phyloP scores from a whole-genome alignment of 768 basidiomycete species.

The Russula sp. region DNA sequence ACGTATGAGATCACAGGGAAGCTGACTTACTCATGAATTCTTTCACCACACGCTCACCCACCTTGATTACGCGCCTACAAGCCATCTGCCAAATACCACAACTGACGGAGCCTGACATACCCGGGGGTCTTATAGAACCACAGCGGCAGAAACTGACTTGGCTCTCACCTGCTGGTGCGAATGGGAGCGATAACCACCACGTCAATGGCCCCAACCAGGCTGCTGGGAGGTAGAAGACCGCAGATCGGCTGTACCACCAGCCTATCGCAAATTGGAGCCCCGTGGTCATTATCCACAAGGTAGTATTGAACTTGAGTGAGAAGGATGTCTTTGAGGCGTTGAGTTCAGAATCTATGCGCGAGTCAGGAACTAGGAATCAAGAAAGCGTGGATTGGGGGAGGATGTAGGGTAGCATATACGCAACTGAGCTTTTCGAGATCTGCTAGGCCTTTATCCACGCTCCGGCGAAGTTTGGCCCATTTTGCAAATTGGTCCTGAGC shows the following conservation, averaged over 20 bases:
- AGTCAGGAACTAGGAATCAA: not conserved
- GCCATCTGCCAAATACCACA: constrained; percentile 96
- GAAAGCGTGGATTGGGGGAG: not conserved
- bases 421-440: constrained; percentile 91
- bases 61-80: constrained; percentile 75
- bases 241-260: constrained; percentile 86
- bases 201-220: constrained; percentile 86
- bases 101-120: constrained; percentile 72
- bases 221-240: constrained; percentile 89
- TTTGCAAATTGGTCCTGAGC: constrained; percentile 98
- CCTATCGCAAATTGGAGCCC: constrained; percentile 79
- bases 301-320: constrained; percentile 66
- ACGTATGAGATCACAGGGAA: not conserved
- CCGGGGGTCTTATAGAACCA: not conserved
- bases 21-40: constrained; percentile 15
- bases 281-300: constrained; percentile 81
- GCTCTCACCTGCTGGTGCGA: constrained; percentile 74
- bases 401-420: constrained; percentile 29
- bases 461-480: constrained; percentile 91
- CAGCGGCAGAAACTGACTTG: not conserved
- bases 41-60: constrained; percentile 48
- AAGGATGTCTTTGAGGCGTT: constrained; percentile 72
- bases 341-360: constrained; percentile 59
- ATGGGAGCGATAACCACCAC: constrained; percentile 88
- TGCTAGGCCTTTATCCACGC: constrained; percentile 83